Base-by-base conservation (phyloP, 2,329 filamentous ascomycete genomes). In the Cladosporium sp. region DNA sequence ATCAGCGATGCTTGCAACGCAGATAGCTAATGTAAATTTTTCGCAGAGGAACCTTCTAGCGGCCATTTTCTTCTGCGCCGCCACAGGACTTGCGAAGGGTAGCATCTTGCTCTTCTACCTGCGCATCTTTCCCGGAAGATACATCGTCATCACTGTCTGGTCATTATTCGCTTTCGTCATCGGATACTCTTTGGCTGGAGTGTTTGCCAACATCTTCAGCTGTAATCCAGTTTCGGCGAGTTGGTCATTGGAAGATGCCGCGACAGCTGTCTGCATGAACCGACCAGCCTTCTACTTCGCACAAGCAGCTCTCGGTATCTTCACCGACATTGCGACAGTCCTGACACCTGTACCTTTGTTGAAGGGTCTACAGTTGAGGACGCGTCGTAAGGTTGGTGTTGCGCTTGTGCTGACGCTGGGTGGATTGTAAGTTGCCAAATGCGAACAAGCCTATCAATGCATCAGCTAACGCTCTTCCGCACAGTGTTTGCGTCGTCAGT, bases 41-140 rank as follows among this genome's bases (percentile, higher is more conserved):
- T 26, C 14, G 32, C 26, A 64, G 61, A 64, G 51, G 34, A 64
- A 64, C 26, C 49, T 64, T 21, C 24, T 64, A 6, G 61, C 61
- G 1, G 61, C 61, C 34, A 64, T 64, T n/a, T 26, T 64, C 11
- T 64, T 64, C 34, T 64, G 61, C 26, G 61, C 61, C 18, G 61
- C 61, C 32, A 64, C 61, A 18, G 61, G 61, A 14, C 61, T 64
- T 15, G 61, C 61, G 14, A 64, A 64, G 34, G 61, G 61, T 36
- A 64, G 61, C 51, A 64, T 64, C 28, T 34, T 64, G 36, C 36
- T 64, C 15, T 64, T 64, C 51, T 64, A 64, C 51, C 51, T 64
- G 8, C 51, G 61, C 34, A 64, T 64, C n/a, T 64, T 64, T 38
- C 61, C 38, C 2, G 49, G 49, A 2, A 44, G 51, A 47, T 55